These are phyloP conservation scores for Russula griseocarnosa DNA, from an alignment of 768 basidiomycete species.

Conservation along the genomic window DNA sequence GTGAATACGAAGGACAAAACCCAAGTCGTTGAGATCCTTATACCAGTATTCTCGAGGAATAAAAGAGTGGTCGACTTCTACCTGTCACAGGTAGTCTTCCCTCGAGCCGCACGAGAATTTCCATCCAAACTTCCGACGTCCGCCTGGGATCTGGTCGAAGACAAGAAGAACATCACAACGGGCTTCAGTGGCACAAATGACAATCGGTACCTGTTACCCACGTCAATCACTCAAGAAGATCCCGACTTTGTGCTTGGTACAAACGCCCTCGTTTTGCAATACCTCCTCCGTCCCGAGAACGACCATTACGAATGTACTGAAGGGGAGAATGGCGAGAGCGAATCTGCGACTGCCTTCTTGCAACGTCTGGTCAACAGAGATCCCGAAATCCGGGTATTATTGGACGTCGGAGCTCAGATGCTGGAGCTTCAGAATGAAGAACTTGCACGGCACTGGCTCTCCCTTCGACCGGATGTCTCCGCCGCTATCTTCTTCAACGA, in stretches of 20 bases:
- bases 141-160: constrained; percentile 51
- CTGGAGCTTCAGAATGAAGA: constrained; percentile 46
- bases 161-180: constrained; percentile 38
- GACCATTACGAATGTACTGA: constrained; percentile 34
- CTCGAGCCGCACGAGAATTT: constrained; percentile 48
- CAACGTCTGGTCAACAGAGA: constrained; percentile 35
- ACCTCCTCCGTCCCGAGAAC: constrained; percentile 43
- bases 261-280: constrained; percentile 45
- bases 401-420: constrained; percentile 58
- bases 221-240: constrained; percentile 38
- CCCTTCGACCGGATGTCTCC: constrained; percentile 30
- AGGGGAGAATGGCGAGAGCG: constrained; percentile 21
- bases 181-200: constrained; percentile 60
- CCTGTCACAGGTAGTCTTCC: constrained; percentile 46
- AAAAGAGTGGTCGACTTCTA: constrained; percentile 45
- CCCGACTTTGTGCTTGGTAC: constrained; percentile 42
- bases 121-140: constrained; percentile 46
- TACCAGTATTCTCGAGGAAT: constrained; percentile 40
- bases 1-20: constrained; percentile 43
- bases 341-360: constrained; percentile 32
- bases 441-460: constrained; percentile 43
- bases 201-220: constrained; percentile 37
- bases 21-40: constrained; percentile 33
- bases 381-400: constrained; percentile 44
- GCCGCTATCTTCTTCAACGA: constrained; percentile 43